Conservation (phyloP, 441 rosid species). For the Jatropha multifida region DNA sequence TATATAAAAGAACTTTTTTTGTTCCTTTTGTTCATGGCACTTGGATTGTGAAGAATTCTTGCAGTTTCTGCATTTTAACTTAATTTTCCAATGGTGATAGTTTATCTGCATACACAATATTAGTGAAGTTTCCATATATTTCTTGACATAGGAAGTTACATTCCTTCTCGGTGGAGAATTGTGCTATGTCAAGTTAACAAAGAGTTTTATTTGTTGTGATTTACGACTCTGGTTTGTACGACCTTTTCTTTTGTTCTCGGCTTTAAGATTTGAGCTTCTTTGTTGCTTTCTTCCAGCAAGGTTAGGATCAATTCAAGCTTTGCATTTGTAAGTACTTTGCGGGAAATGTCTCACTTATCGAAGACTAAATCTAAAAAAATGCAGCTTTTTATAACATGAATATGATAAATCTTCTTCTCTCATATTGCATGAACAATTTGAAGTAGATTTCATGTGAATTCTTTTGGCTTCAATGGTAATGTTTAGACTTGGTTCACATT, state of each 20-base stretch:
- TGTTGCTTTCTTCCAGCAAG: background rate
- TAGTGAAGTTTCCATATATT: slow-evolving; percentile 5
- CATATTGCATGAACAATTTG: background rate
- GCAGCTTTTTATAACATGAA: background rate
- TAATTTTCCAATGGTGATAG: background rate
- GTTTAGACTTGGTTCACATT: background rate
- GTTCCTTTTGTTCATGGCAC: background rate
- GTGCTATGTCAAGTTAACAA: background rate
- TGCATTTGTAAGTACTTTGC: background rate
- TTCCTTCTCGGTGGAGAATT: background rate
- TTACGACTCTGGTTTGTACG: background rate
- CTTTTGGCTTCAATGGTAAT: background rate
- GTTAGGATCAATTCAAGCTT: background rate
- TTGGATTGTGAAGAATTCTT: background rate
- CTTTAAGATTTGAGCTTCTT: background rate
- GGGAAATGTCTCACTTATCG: background rate
- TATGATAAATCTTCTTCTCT: background rate
- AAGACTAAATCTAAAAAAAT: background rate
- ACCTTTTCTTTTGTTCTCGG: background rate
- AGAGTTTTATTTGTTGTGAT: background rate
- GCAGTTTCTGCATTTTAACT: background rate
- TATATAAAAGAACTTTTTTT: too few species aligned
- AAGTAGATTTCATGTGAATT: background rate
- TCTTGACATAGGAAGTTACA: background rate
- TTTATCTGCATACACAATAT: background rate